A percentile compares a stretch with the other conserved stretches of the same genome.
These are phyloP conservation scores for Xylaria nigripes DNA, from an alignment of 495 filamentous ascomycete species.

Conservation along the genomic window DNA sequence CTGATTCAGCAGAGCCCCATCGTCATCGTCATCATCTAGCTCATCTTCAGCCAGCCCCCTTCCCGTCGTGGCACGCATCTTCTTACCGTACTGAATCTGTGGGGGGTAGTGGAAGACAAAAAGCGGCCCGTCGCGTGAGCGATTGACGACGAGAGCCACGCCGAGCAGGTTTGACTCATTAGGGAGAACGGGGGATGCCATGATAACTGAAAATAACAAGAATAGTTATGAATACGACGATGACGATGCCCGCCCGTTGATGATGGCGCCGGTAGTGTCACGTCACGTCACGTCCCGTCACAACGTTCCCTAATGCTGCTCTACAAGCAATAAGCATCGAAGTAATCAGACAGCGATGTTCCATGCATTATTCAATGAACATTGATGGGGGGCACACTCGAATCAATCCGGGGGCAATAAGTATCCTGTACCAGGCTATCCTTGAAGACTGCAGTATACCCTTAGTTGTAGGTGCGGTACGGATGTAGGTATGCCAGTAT, in stretches of 20 bases:
- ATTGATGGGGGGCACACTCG: too few species aligned
- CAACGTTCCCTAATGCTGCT: not conserved
- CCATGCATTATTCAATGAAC: not conserved
- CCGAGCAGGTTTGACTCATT: slow-evolving; percentile 53
- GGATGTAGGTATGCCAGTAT: too few species aligned
- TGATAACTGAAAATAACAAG: not conserved
- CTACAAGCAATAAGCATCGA: not conserved
- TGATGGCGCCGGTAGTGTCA: not conserved
- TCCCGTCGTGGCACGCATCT: slow-evolving; percentile 18
- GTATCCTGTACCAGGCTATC: too few species aligned
- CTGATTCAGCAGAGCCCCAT: slow-evolving; percentile 33
- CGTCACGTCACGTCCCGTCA: slow-evolving; percentile 1
- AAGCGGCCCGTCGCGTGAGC: slow-evolving; percentile 69
- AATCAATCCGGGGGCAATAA: too few species aligned
- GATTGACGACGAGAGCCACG: slow-evolving; percentile 73
- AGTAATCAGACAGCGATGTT: not conserved
- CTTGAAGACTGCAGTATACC: too few species aligned
- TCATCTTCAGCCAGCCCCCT: slow-evolving; percentile 28
- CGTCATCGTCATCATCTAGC: slow-evolving; percentile 39
- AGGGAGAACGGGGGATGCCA: slow-evolving; percentile 40
- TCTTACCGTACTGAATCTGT: slow-evolving; percentile 20
- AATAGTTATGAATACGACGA: slow-evolving; percentile 8
- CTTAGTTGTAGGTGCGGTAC: too few species aligned
- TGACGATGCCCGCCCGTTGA: too few species aligned
- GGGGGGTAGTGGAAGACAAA: slow-evolving; percentile 90